Conservation (phyloP, 768 basidiomycete genomes). For the Suillus subluteus region DNA sequence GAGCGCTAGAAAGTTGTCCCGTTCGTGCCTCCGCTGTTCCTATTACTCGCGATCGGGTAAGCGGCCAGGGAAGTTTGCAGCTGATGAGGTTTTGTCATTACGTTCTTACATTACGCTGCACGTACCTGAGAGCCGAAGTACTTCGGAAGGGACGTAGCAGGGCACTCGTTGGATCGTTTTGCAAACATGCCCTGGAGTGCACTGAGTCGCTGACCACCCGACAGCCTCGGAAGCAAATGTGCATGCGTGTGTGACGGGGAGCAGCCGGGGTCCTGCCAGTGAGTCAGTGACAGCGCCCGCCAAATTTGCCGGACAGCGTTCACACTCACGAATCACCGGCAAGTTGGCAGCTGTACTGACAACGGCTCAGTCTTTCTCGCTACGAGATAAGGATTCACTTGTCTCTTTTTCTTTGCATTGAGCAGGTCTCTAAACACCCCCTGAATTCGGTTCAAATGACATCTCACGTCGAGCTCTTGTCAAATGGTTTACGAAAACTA, state of each 20-base stretch:
- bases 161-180: not conserved
- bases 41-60: no score
- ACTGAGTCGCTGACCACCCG: not conserved
- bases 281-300: not conserved
- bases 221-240: not conserved
- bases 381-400: conserved; percentile 1
- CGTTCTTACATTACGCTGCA: no score
- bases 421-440: conserved; percentile 24
- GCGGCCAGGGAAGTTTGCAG: no score
- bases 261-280: conserved; percentile 1
- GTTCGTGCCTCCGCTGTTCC: no score
- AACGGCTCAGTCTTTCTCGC: not conserved
- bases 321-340: not conserved
- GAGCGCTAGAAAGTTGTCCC: no score
- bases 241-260: not conserved
- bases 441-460: conserved; percentile 25
- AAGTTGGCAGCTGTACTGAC: not conserved
- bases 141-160: no score
- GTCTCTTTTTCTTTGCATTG: conserved; percentile 9
- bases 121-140: no score
- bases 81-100: no score
- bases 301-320: not conserved
- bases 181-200: not conserved
- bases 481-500: conserved; percentile 51
- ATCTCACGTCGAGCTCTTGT: conserved; percentile 45